phyloP scores from a whole-genome alignment of 208 protist species.

The Acanthamoeba quina region DNA sequence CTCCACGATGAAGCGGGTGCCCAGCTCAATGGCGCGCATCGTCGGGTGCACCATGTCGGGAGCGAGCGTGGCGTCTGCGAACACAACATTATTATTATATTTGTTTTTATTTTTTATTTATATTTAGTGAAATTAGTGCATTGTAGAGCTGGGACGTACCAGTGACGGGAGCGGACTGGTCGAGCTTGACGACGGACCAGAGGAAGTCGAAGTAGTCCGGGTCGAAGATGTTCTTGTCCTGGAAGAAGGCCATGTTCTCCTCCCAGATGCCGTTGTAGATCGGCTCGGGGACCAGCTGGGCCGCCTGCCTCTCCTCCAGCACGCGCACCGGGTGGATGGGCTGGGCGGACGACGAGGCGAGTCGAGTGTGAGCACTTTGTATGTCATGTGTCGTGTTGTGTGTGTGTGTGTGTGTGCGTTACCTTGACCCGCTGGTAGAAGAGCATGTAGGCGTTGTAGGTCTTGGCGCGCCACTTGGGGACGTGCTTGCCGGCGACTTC shows the following conservation, averaged over 20 bases:
- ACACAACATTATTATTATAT: background rate
- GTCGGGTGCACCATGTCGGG: background rate
- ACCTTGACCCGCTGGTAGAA: slow-evolving; percentile 79
- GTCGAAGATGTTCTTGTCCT: slow-evolving; percentile 88
- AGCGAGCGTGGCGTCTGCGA: background rate
- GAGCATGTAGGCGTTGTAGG: slow-evolving; percentile 87
- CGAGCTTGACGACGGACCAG: slow-evolving; percentile 76
- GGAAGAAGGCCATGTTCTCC: slow-evolving; percentile 87
- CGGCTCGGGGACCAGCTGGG: slow-evolving; percentile 72
- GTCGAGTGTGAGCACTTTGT: too few relatives aligned
- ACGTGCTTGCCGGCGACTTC: slow-evolving; percentile 38
- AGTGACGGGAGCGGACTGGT: background rate
- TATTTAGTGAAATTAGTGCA: too few relatives aligned
- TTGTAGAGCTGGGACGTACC: background rate
- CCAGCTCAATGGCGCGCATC: slow-evolving; percentile 83
- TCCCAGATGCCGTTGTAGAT: slow-evolving; percentile 83
- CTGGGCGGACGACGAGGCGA: background rate
- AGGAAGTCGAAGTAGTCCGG: slow-evolving; percentile 84
- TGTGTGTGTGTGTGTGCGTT: background rate
- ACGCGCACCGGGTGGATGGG: slow-evolving; percentile 22
- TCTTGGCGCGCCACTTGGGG: slow-evolving; percentile 74
- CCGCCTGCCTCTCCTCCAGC: slow-evolving; percentile 30
- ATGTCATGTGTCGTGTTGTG: background rate
- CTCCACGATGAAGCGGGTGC: slow-evolving; percentile 82
- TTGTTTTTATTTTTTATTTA: background rate